A percentile compares a stretch with the other conserved stretches of the same genome.
These are phyloP conservation scores for Apophysomyces ossiformis DNA, from an alignment of 371 early-diverging fungal species.

Conservation along the genomic window DNA sequence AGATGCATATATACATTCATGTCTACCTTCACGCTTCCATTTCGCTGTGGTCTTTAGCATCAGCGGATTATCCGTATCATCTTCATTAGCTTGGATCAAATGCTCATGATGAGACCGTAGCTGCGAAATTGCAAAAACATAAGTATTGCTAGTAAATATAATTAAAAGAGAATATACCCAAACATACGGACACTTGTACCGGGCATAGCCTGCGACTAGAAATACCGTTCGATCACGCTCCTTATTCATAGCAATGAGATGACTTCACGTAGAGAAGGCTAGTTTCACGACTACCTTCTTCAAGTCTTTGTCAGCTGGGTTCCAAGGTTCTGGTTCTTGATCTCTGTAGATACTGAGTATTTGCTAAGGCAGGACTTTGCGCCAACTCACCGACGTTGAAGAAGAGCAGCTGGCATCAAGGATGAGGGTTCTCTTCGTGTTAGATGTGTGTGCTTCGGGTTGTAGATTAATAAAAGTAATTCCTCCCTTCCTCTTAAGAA, in stretches of 20 bases:
- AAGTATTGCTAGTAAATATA: not conserved
- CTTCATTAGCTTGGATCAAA: conserved; percentile 49
- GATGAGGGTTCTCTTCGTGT: conserved; percentile 15
- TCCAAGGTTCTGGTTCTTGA: conserved; percentile 38
- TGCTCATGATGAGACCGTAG: conserved; percentile 65
- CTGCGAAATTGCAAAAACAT: conserved; percentile 23
- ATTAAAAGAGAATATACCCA: conserved; percentile 55
- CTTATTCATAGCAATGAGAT: conserved; percentile 27
- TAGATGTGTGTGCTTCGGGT: not conserved
- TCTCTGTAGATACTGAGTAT: conserved; percentile 17
- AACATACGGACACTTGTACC: conserved; percentile 82
- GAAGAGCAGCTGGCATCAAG: conserved; percentile 16
- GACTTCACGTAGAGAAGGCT: conserved; percentile 5
- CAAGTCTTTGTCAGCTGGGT: conserved; percentile 58
- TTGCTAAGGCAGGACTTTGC: not conserved
- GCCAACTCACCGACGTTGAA: not conserved
- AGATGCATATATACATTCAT: conserved; percentile 8
- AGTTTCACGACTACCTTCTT: conserved; percentile 34
- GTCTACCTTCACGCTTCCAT: conserved; percentile 53
- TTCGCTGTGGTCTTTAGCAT: conserved; percentile 59
- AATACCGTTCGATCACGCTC: conserved; percentile 62
- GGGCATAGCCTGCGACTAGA: conserved; percentile 76
- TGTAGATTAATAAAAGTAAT: conserved; percentile 60
- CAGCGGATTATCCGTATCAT: conserved; percentile 63
- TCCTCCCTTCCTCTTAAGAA: conserved; percentile 80